phyloP scores from a whole-genome alignment of 2,329 filamentous ascomycete genomes.

The Ophiocordyceps sinensis region DNA sequence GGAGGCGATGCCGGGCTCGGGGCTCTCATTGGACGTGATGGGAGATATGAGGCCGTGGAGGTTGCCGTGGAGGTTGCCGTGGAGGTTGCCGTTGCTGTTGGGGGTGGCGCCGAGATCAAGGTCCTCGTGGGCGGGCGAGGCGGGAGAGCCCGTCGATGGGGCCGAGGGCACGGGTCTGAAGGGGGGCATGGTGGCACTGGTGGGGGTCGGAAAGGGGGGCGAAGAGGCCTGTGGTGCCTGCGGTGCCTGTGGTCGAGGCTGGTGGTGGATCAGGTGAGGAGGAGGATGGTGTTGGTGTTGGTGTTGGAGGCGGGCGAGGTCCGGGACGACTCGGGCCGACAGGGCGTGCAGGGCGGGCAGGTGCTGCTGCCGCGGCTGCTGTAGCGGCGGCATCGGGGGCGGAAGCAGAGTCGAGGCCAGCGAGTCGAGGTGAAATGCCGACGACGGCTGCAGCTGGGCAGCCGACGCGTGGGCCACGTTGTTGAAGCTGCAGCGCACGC shows the following conservation, averaged over 20 bases:
- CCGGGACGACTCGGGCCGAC: neutral
- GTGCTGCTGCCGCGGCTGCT: neutral
- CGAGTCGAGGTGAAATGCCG: neutral
- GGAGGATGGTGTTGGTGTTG: neutral
- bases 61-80: conserved; percentile 6
- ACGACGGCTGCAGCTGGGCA: too few species aligned
- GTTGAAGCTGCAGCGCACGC: conserved; percentile 17
- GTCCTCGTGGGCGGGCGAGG: conserved; percentile 7
- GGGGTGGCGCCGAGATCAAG: conserved; percentile 2
- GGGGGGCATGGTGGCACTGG: neutral
- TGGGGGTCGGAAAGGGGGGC: neutral
- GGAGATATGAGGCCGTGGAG: conserved; percentile 14
- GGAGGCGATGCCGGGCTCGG: conserved; percentile 7
- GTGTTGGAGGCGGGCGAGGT: neutral
- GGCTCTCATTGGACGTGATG: conserved; percentile 13
- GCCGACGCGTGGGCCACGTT: too few species aligned
- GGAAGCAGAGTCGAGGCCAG: neutral
- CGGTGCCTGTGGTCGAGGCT: neutral
- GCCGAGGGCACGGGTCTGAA: neutral
- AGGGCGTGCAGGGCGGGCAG: neutral
- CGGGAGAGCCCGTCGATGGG: conserved; percentile 1
- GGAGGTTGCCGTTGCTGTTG: neutral
- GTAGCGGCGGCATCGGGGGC: neutral
- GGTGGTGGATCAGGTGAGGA: neutral
- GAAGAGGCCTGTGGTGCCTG: neutral